Evolutionary conservation across 495 filamentous ascomycete genomes (phyloP), one percentile per base, ranked within the genome.

Genomic region (Talaromyces stipitatus): DNA sequence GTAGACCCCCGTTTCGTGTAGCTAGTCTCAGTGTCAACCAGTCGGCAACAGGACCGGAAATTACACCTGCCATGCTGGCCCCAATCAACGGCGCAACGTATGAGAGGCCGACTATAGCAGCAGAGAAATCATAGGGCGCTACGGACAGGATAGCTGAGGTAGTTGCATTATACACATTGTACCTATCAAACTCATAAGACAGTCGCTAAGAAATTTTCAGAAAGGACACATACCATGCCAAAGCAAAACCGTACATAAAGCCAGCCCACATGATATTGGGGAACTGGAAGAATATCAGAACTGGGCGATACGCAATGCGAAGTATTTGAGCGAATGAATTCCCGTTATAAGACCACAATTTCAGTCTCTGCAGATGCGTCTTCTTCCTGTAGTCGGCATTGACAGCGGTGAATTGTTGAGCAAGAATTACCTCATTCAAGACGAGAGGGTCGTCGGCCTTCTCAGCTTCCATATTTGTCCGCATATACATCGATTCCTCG

Each of bases 401-500:
- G 12, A 41, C 16, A 24, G 10, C 52, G 20, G 18, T 22, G 26
- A 4, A 18, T 33, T 14, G 29, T 16, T 26, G 24, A 55, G 33
- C 12, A 26, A n/a, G 2, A 5, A 11, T 11, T 18, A 12, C 4
- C 24, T 26, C 16, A 28, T 30, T 5, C 14, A 16, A 24, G 4
- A 46, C 54, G 2, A 23, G 36, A 23, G 46, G 9, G 4, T 46
- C 36, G 27, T 46, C 33, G 10, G 28, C 36, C n/a, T 55, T 55
- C 16, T 55, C 54, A 18, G 10, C 54, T n/a, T 55, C 54, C 14
- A 55, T 23, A 24, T 14, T 55, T 45, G 32, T 6, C 6, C 54
- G 54, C 8, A 36, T 46, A 45, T 55, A 55, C 54, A 55, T 55
- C 14, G 80, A 81, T 61, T 84, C 80, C 67, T 83, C 81, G 69